Evolutionary conservation across 495 filamentous ascomycete genomes (phyloP).

Genomic region (Neurospora tetraspora): DNA sequence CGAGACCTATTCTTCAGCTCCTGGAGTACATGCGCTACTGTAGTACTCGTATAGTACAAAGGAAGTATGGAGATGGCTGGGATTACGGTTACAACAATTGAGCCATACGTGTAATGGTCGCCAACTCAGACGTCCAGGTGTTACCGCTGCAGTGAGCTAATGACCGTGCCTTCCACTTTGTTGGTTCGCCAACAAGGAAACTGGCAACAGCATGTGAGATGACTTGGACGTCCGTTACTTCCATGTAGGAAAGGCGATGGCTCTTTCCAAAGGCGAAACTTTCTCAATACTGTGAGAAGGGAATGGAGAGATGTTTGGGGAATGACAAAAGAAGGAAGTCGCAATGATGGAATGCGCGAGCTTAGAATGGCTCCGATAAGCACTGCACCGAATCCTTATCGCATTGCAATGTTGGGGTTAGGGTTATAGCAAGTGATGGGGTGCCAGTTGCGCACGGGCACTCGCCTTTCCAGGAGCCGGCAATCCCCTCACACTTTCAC

Average conservation of each 20-base stretch:
- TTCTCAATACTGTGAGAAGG: not conserved
- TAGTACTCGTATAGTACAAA: not conserved
- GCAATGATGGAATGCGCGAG: not conserved
- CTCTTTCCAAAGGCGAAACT: not conserved
- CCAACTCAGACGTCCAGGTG: not conserved
- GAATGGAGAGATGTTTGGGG: not conserved
- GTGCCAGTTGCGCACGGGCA: not conserved
- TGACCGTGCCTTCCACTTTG: not conserved
- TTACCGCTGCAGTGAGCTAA: not conserved
- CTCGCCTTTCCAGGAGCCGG: not conserved
- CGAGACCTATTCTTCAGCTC: not conserved
- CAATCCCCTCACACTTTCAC: not conserved
- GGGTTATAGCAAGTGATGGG: not conserved
- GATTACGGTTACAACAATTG: not conserved
- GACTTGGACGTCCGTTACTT: not conserved
- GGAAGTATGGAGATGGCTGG: not conserved
- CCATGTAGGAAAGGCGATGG: not conserved
- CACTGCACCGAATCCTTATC: not conserved
- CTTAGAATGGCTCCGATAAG: not conserved
- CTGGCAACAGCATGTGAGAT: not conserved
- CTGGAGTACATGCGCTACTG: not conserved
- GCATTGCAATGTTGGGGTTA: not conserved
- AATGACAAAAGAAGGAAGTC: not conserved
- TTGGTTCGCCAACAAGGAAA: not conserved
- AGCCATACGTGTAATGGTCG: not conserved